Evolutionary conservation across 805 yeast species (phyloP).

Genomic region (Metschnikowia henanensis): DNA sequence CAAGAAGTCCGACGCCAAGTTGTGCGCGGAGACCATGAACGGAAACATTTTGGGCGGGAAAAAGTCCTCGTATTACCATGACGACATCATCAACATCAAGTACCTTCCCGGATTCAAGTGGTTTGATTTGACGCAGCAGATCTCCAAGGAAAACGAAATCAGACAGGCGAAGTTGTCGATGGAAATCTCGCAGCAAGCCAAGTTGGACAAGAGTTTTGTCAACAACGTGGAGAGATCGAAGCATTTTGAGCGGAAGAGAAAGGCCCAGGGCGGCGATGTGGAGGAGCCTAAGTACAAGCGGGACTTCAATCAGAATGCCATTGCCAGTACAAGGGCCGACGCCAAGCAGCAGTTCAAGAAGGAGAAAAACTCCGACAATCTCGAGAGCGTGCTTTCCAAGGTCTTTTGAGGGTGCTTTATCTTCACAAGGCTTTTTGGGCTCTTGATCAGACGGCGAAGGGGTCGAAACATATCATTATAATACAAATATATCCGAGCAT

Average conservation of each 20-base stretch:
- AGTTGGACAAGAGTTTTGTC: constrained; percentile 80
- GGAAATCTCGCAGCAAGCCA: constrained; percentile 86
- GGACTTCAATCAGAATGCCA: constrained; percentile 68
- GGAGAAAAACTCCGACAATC: constrained; percentile 38
- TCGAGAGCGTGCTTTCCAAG: constrained; percentile 50
- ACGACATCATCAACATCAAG: constrained; percentile 89
- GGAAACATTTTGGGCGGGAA: constrained; percentile 92
- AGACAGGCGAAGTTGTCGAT: constrained; percentile 86
- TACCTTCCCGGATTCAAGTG: constrained; percentile 92
- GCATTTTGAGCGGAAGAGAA: constrained; percentile 59
- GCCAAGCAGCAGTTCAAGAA: constrained; percentile 51
- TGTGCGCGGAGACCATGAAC: constrained; percentile 82
- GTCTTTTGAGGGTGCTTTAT: constrained; percentile 43
- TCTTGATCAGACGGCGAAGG: no score
- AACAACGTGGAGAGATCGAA: constrained; percentile 84
- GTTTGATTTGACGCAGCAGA: constrained; percentile 91
- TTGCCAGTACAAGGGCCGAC: constrained; percentile 64
- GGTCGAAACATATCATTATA: no score
- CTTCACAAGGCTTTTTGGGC: no score
- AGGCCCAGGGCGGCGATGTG: constrained; percentile 15
- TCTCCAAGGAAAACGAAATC: constrained; percentile 84
- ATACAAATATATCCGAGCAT: background rate
- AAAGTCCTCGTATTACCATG: constrained; percentile 87
- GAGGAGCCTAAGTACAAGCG: constrained; percentile 34
- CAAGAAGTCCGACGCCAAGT: constrained; percentile 81